Evolutionary conservation across 1,139 yeast genomes (phyloP), one percentile per base, ranked within the genome.

Genomic region (Suhomyces maxii): DNA sequence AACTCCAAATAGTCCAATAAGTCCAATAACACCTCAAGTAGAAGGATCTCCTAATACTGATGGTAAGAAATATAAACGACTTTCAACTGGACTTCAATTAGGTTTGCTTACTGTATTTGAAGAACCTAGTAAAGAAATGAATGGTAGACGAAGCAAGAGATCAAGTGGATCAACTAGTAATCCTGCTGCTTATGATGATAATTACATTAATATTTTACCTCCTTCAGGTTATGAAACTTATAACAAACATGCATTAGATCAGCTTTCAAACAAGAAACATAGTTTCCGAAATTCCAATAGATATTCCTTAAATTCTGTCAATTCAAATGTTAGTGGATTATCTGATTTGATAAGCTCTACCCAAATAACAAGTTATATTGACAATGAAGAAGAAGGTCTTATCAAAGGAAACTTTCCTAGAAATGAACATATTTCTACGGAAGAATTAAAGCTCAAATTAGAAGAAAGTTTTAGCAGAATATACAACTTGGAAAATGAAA

Each of bases 41-140:
- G 44, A 40, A 31, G 12, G 39, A 7, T 25, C 14, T n/a, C 39
- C 37, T 26, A 45, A 50, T 12, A 44, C 39, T 13, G 33, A 41
- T 28, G 66, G 63, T 3, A 64, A 62, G 54, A 62, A 64, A 46
- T 61, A 63, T 40, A 70, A 68, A 36, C 55, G 76, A 33, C 53
- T 64, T 34, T 71, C 77, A 2, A 61, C 70, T 1, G 79, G 79
- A 1, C 57, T 74, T 31, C 76, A 65, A 49, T 53, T 73, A n/a
- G 74, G 76, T 1, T 56, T 74, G 34, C 55, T 73, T 30, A 73
- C 78, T 1, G 78, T 74, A 1, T 57, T 71, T 46, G 77, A 73
- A 55, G 73, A 71, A 37, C 63, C 63, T 7, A 44, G 47, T 10
- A 41, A 44, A 8, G 31, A 37, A 7, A 25, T 33, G 6, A 34